Evolutionary conservation across 768 basidiomycete genomes (phyloP).

Genomic region (Tricholoma terreum): DNA sequence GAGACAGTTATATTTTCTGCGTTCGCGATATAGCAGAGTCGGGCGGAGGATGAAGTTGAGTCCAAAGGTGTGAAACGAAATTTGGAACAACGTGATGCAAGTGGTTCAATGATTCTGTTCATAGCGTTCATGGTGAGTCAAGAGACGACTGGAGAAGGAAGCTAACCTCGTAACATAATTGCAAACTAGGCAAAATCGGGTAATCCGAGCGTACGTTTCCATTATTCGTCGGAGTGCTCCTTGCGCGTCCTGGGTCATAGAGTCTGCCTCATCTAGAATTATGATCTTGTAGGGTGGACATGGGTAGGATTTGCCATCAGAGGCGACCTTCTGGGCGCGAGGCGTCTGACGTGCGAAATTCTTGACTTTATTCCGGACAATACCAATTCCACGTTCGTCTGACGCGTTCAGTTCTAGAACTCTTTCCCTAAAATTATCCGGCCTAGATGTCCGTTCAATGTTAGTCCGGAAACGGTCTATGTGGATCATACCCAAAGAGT

Average conservation of each 20-base stretch:
- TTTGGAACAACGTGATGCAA: constrained; percentile 98
- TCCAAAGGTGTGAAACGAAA: constrained; percentile 97
- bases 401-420: constrained; percentile 98
- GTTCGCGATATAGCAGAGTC: constrained; percentile 77
- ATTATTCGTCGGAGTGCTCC: constrained; percentile 96
- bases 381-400: constrained; percentile 94
- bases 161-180: constrained; percentile 96
- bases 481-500: constrained; percentile 78
- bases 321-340: constrained; percentile 68
- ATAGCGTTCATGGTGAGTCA: background rate
- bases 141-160: background rate
- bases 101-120: constrained; percentile 91
- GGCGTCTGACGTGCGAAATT: constrained; percentile 93
- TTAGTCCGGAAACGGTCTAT: constrained; percentile 4
- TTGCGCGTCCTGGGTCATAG: constrained; percentile 99
- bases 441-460: constrained; percentile 43
- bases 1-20: constrained; percentile 65
- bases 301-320: constrained; percentile 82
- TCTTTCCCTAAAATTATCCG: constrained; percentile 88
- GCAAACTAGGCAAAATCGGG: constrained; percentile 96
- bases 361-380: constrained; percentile 99
- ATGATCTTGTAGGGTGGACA: constrained; percentile 99
- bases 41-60: constrained; percentile 63
- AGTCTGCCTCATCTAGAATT: constrained; percentile 98
- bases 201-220: constrained; percentile 98